phyloP scores from a whole-genome alignment of 345 rosid species.

The Moricandia moricandioides region DNA sequence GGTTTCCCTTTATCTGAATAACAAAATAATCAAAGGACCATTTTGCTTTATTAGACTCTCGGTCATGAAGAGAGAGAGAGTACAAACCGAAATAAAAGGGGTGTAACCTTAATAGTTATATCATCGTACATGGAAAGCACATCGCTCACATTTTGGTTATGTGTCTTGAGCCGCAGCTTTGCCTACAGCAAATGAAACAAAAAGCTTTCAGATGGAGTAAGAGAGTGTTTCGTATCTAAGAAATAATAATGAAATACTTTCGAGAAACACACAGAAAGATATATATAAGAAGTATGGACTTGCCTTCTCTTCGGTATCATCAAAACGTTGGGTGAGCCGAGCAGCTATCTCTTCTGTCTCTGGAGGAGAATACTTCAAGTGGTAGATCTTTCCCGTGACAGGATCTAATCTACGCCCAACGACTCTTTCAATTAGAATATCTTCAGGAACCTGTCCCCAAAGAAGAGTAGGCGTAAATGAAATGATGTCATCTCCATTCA shows the following conservation, averaged over 20 bases:
- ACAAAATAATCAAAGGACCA: neutral
- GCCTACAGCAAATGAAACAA: slow-evolving; percentile 43
- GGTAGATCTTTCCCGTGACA: slow-evolving; percentile 89
- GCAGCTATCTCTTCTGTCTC: slow-evolving; percentile 84
- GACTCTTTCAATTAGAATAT: slow-evolving; percentile 85
- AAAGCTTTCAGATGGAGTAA: no score
- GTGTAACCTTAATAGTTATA: slow-evolving; percentile 67
- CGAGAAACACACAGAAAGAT: no score
- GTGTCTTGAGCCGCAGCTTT: slow-evolving; percentile 74
- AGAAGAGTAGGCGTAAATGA: slow-evolving; percentile 16
- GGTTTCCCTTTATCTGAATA: slow-evolving; percentile 61
- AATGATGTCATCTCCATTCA: neutral
- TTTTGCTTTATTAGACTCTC: slow-evolving; percentile 6
- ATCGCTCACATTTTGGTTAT: slow-evolving; percentile 74
- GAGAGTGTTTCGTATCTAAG: no score
- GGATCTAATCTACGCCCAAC: slow-evolving; percentile 93
- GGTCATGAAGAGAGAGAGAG: neutral
- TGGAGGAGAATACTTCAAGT: slow-evolving; percentile 85
- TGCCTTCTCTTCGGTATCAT: slow-evolving; percentile 96
- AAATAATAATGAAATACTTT: no score
- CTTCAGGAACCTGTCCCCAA: slow-evolving; percentile 77
- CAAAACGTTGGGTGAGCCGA: slow-evolving; percentile 85
- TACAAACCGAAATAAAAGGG: neutral
- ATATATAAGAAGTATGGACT: slow-evolving; percentile 15
- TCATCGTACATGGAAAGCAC: slow-evolving; percentile 81